Percentiles rank a stretch among this genome's conserved stretches.
Evolutionary conservation across 2,329 filamentous ascomycete genomes (phyloP).

Genomic region (Alternaria angustiovoidea): DNA sequence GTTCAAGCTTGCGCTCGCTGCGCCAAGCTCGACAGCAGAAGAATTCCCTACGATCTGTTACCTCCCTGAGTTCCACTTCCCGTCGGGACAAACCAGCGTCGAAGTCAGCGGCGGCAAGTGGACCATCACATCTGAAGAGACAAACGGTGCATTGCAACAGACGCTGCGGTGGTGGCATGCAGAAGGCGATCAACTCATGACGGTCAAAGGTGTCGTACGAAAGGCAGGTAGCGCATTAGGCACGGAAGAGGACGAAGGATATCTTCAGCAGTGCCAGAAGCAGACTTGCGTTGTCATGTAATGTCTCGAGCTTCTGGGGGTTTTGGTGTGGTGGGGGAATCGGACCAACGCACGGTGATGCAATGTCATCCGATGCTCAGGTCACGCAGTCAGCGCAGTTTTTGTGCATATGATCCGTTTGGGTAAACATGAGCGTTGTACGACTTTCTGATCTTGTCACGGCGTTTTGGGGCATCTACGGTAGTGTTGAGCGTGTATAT

Average conservation of each 20-base stretch:
- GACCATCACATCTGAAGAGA: slow-evolving; percentile 79
- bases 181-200: slow-evolving; percentile 81
- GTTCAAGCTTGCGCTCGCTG: slow-evolving; percentile 76
- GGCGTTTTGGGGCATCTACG: neutral
- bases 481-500: slow-evolving; percentile 1
- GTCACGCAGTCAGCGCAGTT: slow-evolving; percentile 41
- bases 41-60: slow-evolving; percentile 81
- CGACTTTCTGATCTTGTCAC: neutral
- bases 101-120: slow-evolving; percentile 87
- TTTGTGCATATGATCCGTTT: slow-evolving; percentile 14
- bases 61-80: slow-evolving; percentile 92
- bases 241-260: slow-evolving; percentile 76
- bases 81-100: slow-evolving; percentile 73
- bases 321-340: slow-evolving; percentile 20
- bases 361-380: slow-evolving; percentile 41
- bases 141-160: slow-evolving; percentile 74
- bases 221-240: slow-evolving; percentile 58
- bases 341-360: slow-evolving; percentile 26
- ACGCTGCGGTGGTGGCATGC: slow-evolving; percentile 91
- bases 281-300: slow-evolving; percentile 57
- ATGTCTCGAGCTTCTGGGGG: neutral
- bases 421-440: neutral
- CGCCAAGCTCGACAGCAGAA: slow-evolving; percentile 66
- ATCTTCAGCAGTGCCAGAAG: slow-evolving; percentile 70
- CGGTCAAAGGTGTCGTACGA: slow-evolving; percentile 75